Evolutionary conservation across 805 yeast species (phyloP).

Genomic region (Metschnikowia matae): DNA sequence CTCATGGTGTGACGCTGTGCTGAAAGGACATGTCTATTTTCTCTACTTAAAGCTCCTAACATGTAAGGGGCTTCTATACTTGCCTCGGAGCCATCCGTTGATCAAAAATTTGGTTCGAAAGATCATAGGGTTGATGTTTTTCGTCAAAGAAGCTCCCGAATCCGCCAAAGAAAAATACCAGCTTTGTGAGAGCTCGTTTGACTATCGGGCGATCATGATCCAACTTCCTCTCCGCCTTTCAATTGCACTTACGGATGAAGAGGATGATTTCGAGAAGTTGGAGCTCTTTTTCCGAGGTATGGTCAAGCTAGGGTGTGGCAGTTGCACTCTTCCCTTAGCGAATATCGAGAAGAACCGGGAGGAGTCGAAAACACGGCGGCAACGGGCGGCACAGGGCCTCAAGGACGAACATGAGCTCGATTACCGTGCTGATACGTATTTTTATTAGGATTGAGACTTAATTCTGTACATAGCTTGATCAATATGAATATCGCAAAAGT

Average conservation of each 20-base stretch:
- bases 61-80: constrained; percentile 19
- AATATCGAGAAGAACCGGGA: constrained; percentile 6
- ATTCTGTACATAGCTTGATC: neutral
- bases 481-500: neutral
- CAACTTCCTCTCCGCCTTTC: constrained; percentile 21
- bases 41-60: constrained; percentile 24
- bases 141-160: constrained; percentile 16
- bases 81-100: constrained; percentile 22
- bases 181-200: constrained; percentile 20
- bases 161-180: constrained; percentile 17
- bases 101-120: constrained; percentile 16
- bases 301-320: constrained; percentile 24
- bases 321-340: constrained; percentile 8
- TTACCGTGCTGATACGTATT: constrained; percentile 13
- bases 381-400: neutral
- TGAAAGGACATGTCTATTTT: constrained; percentile 20
- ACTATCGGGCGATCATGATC: constrained; percentile 22
- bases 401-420: constrained; percentile 7
- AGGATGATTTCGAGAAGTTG: constrained; percentile 21
- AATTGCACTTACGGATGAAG: constrained; percentile 17
- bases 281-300: constrained; percentile 24
- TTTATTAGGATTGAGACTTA: neutral
- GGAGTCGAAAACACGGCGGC: constrained; percentile 3
- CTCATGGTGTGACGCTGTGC: constrained; percentile 26
- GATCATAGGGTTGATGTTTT: constrained; percentile 18